Evolutionary conservation across 768 basidiomycete genomes (phyloP).

Genomic region (Mycena belliarum): DNA sequence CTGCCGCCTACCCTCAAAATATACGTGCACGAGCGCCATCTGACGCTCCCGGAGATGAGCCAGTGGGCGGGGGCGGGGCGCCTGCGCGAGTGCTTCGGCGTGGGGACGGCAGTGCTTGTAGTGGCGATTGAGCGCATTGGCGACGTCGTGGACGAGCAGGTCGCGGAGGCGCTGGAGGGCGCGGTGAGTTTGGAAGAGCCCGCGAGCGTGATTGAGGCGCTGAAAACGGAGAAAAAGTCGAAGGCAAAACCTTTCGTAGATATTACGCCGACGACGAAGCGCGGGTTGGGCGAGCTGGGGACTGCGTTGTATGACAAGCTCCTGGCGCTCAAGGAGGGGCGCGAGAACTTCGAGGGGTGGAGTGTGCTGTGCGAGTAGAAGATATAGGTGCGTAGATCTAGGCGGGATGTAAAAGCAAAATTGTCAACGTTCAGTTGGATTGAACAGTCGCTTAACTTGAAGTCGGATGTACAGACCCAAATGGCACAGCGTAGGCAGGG

Average conservation of each 20-base stretch:
- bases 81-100: conserved; percentile 74
- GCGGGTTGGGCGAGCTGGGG: conserved; percentile 55
- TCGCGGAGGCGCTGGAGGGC: conserved; percentile 22
- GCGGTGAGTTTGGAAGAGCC: not conserved
- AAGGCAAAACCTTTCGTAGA: conserved; percentile 26
- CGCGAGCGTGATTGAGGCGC: too few species aligned
- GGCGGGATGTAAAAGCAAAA: too few species aligned
- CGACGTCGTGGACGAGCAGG: conserved; percentile 21
- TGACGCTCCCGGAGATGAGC: conserved; percentile 62
- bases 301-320: conserved; percentile 64
- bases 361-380: conserved; percentile 39
- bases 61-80: conserved; percentile 48
- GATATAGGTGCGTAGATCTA: too few species aligned
- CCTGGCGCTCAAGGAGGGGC: conserved; percentile 72
- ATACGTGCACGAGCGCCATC: conserved; percentile 53
- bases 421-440: too few species aligned
- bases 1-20: conserved; percentile 38
- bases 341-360: conserved; percentile 64
- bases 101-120: conserved; percentile 78
- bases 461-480: too few species aligned
- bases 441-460: too few species aligned
- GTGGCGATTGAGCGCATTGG: conserved; percentile 65
- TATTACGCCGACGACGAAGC: conserved; percentile 2
- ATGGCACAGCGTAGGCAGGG: too few species aligned
- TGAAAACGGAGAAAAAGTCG: too few species aligned